A percentile compares a stretch with the other conserved stretches of the same genome.
These are phyloP conservation scores for Trichoderma citrinoviride DNA, from an alignment of 2,329 filamentous ascomycete genomes.

Conservation along the genomic window DNA sequence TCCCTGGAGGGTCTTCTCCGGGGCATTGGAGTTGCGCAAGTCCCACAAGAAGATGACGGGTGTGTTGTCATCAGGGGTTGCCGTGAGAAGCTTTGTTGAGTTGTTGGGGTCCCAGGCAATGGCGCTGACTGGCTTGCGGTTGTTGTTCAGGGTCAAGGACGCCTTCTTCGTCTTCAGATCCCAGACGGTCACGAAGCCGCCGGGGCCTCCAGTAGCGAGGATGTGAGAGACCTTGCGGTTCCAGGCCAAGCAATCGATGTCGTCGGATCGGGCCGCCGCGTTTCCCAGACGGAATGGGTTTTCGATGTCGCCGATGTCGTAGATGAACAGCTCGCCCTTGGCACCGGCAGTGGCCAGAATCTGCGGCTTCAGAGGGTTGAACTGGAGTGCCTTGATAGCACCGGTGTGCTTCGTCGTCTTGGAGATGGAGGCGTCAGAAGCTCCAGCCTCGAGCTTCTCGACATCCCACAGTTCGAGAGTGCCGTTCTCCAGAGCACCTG, in stretches of 20 bases:
- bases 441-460: slow-evolving; percentile 59
- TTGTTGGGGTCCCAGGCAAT: slow-evolving; percentile 97
- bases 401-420: slow-evolving; percentile 87
- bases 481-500: slow-evolving; percentile 91
- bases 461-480: slow-evolving; percentile 93
- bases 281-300: slow-evolving; percentile 89
- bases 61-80: slow-evolving; percentile 82
- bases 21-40: slow-evolving; percentile 90
- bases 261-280: slow-evolving; percentile 82
- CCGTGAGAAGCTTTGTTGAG: slow-evolving; percentile 90
- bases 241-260: slow-evolving; percentile 96
- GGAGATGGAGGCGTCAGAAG: slow-evolving; percentile 74
- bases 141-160: slow-evolving; percentile 92
- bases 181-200: slow-evolving; percentile 97
- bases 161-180: slow-evolving; percentile 98
- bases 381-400: slow-evolving; percentile 90
- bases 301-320: slow-evolving; percentile 85
- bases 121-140: slow-evolving; percentile 88
- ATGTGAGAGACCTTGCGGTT: slow-evolving; percentile 98
- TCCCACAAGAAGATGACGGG: slow-evolving; percentile 93
- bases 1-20: slow-evolving; percentile 82
- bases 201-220: slow-evolving; percentile 86
- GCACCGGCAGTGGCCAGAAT: slow-evolving; percentile 88
- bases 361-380: slow-evolving; percentile 90
- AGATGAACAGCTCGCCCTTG: slow-evolving; percentile 95